Base-by-base conservation (phyloP, 75 land plant species). In the Azolla pinnata region DNA sequence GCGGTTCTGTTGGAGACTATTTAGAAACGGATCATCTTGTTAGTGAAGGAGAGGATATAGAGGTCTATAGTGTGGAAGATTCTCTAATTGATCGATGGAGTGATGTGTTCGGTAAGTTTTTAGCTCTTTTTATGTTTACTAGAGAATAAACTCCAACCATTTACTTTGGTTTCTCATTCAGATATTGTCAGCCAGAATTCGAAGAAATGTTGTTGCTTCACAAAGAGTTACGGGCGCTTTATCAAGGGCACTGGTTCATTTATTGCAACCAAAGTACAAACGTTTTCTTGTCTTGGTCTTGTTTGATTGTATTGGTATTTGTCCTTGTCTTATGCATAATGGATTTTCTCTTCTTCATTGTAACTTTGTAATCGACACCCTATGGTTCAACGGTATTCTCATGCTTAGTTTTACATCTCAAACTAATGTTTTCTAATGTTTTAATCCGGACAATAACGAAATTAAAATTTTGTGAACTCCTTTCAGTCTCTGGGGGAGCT, bases 161-260 rank as follows among this genome's bases (percentile, higher is more conserved):
- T n/a, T n/a, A n/a, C n/a, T 5, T 51, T 8, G 9, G n/a, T 24
- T 29, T 4, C 33, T 55, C 23, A 23, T 29, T 8, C 34, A 93
- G 98, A 93, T 75, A 77, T 89, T 71, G 98, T 93, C 2, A 89
- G 70, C 31, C 83, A 80, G 33, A 75, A 85, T 47, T 93, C 98
- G 18, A 88, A 47, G 62, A 65, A 85, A 1, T 93, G 98, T 62
- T 93, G 98, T 53, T 93, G 98, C 64, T 93, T 93, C 59, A 93
- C 98, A 33, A 93, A 93, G 75, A 93, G 95, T 44, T 93, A 93
- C 65, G 81, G 82, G 53, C 84, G 90, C 24, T 93, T 86, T 67
- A 87, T 86, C 54, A 93, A 93, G 71, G 98, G 96, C 31, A 93
- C 98, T 51, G 98, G 98, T 19, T 93, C 98, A 29, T 75, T 88